These are phyloP conservation scores for Diaporthe sp. DNA, from an alignment of 2,329 filamentous ascomycete species.

Conservation along the genomic window DNA sequence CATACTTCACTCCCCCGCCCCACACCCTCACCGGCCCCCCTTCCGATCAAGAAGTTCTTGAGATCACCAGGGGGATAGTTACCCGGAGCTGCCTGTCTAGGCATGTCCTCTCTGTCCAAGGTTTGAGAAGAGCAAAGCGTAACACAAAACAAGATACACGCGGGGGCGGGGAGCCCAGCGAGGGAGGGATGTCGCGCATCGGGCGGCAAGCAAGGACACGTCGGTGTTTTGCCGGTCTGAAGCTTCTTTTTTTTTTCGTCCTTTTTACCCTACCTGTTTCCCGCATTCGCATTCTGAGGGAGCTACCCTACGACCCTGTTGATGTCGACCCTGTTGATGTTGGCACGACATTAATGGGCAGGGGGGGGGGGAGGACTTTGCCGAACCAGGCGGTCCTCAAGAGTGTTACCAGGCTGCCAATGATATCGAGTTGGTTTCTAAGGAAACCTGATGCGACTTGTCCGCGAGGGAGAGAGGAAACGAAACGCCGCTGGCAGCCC, in stretches of 20 bases:
- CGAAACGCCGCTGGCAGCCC: conserved; percentile 10
- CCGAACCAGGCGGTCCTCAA: neutral
- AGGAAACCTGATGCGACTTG: conserved; percentile 1
- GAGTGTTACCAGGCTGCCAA: neutral
- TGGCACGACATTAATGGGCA: neutral
- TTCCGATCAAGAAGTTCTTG: neutral
- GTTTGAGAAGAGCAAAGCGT: neutral
- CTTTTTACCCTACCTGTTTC: neutral
- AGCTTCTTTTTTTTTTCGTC: neutral
- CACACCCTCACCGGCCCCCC: neutral
- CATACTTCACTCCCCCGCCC: neutral
- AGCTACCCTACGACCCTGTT: neutral
- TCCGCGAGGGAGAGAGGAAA: neutral
- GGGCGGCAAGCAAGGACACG: conserved; percentile 18
- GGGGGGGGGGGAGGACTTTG: neutral
- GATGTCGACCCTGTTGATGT: neutral
- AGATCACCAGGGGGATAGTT: neutral
- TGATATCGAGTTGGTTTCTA: neutral
- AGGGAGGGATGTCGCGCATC: neutral
- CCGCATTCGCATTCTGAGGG: neutral
- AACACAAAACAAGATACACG: conserved; percentile 1
- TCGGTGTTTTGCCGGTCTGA: conserved; percentile 15
- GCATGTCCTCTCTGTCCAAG: neutral
- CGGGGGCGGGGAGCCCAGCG: neutral
- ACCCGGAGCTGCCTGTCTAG: neutral